These are phyloP conservation scores for Colletotrichum cereale DNA, from an alignment of 2,329 filamentous ascomycete species.

Conservation along the genomic window DNA sequence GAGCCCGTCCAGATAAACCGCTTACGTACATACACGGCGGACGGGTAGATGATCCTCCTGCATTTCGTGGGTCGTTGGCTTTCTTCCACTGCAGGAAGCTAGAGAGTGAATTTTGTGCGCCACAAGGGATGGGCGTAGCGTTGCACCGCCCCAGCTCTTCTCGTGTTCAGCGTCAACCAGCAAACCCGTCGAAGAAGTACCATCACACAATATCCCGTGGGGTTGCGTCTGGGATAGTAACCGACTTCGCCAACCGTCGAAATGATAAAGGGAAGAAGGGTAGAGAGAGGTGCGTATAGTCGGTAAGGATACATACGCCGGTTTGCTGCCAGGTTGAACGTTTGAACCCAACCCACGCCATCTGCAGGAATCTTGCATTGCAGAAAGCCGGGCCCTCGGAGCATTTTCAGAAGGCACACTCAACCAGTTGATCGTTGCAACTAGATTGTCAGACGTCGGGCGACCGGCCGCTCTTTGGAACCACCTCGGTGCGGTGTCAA, in stretches of 20 bases:
- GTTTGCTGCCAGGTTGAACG: background rate
- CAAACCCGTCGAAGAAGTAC: background rate
- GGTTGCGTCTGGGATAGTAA: conserved; percentile 15
- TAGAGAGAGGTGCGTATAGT: background rate
- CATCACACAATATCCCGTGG: background rate
- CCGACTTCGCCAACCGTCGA: background rate
- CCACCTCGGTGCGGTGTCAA: background rate
- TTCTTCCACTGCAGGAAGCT: conserved; percentile 26
- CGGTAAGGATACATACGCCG: background rate
- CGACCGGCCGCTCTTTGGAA: background rate
- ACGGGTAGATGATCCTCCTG: conserved; percentile 10
- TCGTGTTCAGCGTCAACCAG: conserved; percentile 12
- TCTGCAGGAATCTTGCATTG: conserved; percentile 32
- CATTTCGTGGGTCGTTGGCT: background rate
- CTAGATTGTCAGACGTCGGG: background rate
- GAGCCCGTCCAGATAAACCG: conserved; percentile 3
- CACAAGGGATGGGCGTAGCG: background rate
- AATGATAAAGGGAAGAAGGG: background rate
- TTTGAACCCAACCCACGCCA: background rate
- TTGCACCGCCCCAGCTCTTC: conserved; percentile 13
- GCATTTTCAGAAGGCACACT: conserved; percentile 1
- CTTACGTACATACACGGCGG: conserved; percentile 7
- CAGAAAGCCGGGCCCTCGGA: conserved; percentile 25
- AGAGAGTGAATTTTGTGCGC: conserved; percentile 30
- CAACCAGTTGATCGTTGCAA: background rate